Conservation (phyloP, 148 eudicot species). For the Rhododendron mucronatum region DNA sequence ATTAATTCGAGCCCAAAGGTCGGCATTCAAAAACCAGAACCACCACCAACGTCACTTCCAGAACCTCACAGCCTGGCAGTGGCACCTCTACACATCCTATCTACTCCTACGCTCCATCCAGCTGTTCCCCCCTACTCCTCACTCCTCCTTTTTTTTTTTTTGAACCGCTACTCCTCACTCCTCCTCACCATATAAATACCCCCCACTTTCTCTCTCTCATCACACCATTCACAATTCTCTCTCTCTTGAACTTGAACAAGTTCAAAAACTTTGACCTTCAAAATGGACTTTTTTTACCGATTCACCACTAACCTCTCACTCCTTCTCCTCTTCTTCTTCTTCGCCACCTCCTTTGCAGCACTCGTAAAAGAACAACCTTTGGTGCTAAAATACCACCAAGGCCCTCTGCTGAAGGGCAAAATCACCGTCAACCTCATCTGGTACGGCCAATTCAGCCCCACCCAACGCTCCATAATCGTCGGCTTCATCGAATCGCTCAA, state of each 20-base stretch:
- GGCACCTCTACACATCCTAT: too few species aligned
- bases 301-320: slow-evolving; percentile 22
- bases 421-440: slow-evolving; percentile 57
- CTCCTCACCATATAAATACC: not conserved
- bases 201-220: not conserved
- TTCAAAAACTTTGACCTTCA: not conserved
- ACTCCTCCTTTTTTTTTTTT: too few species aligned
- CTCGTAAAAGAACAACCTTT: slow-evolving; percentile 43
- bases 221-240: not conserved
- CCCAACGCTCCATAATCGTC: slow-evolving; percentile 54
- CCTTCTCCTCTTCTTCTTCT: not conserved
- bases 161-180: too few species aligned
- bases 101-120: slow-evolving; percentile 14
- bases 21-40: not conserved
- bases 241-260: not conserved
- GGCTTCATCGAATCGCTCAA: slow-evolving; percentile 54
- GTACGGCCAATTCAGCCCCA: slow-evolving; percentile 67
- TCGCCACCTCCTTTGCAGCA: slow-evolving; percentile 22
- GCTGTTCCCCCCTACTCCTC: slow-evolving; percentile 28
- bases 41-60: slow-evolving; percentile 24
- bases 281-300: slow-evolving; percentile 24
- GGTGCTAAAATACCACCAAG: slow-evolving; percentile 51
- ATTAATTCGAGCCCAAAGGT: not conserved
- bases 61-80: slow-evolving; percentile 32
- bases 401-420: slow-evolving; percentile 53